phyloP scores from a whole-genome alignment of 208 protist species.

The Trypanosoma brucei region DNA sequence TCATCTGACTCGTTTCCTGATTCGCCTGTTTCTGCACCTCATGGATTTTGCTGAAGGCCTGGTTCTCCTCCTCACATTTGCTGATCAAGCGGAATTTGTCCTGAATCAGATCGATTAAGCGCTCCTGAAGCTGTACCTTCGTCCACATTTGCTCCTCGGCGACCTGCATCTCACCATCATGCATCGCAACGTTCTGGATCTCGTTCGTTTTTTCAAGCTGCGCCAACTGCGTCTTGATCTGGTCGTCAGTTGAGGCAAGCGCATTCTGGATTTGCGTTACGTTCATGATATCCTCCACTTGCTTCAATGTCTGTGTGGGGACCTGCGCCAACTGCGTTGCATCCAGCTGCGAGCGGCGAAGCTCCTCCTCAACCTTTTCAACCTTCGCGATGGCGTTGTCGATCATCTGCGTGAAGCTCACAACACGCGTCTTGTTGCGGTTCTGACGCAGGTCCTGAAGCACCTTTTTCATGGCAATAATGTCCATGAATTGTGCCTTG shows the following conservation, averaged over 20 bases:
- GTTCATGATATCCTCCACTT: constrained; percentile 9
- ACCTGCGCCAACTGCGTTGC: constrained; percentile 3
- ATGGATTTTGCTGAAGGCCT: constrained; percentile 7
- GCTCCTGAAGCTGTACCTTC: constrained; percentile 6
- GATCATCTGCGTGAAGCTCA: constrained; percentile 11
- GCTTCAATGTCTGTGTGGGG: constrained; percentile 4
- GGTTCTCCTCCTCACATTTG: constrained; percentile 10
- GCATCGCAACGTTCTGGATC: constrained; percentile 67
- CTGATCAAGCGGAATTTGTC: constrained; percentile 5
- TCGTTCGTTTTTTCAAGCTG: constrained; percentile 36
- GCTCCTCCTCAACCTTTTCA: constrained; percentile 4
- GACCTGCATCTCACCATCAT: constrained; percentile 74
- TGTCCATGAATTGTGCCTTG: constrained; percentile 9
- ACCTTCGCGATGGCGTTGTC: constrained; percentile 8
- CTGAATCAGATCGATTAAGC: constrained; percentile 3
- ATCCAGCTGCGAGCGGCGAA: constrained; percentile 7
- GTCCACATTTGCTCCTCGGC: constrained; percentile 9
- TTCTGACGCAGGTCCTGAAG: constrained; percentile 6
- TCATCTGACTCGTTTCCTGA: constrained; percentile 9
- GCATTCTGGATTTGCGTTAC: constrained; percentile 6
- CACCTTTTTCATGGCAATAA: constrained; percentile 9
- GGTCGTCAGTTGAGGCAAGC: constrained; percentile 6
- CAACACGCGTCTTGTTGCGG: constrained; percentile 5
- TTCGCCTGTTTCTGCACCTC: constrained; percentile 10
- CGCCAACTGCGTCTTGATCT: constrained; percentile 9